These are phyloP conservation scores for Coleophoma eucalyptorum DNA, from an alignment of 2,329 filamentous ascomycete genomes.

Conservation along the genomic window DNA sequence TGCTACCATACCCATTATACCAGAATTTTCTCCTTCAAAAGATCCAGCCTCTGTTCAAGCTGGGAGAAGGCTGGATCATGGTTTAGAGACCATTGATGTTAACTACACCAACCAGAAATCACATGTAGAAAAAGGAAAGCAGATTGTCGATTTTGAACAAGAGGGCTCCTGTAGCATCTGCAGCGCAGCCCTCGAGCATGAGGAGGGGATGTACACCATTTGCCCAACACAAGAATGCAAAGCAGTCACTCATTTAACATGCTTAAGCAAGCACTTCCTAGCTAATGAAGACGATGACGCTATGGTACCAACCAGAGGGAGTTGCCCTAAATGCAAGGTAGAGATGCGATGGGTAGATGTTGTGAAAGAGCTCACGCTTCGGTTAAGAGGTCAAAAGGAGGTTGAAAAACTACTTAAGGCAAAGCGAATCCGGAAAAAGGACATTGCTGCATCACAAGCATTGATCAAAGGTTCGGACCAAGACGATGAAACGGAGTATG, in stretches of 20 bases:
- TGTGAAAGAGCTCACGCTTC: conserved; percentile 77
- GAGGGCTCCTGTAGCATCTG: conserved; percentile 55
- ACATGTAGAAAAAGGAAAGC: conserved; percentile 52
- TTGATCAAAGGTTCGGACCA: conserved; percentile 8
- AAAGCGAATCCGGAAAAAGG: conserved; percentile 12
- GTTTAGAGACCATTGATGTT: conserved; percentile 51
- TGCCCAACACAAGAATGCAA: conserved; percentile 52
- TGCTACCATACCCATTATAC: conserved; percentile 15
- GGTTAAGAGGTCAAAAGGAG: conserved; percentile 67
- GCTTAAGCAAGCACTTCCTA: conserved; percentile 53
- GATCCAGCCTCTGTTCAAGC: background rate
- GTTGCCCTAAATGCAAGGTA: conserved; percentile 66
- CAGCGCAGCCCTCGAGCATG: conserved; percentile 37
- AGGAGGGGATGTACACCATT: conserved; percentile 50
- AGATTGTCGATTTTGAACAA: conserved; percentile 50
- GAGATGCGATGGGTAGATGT: conserved; percentile 69
- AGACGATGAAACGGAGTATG: conserved; percentile 9
- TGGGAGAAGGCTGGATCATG: conserved; percentile 28
- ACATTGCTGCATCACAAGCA: conserved; percentile 11
- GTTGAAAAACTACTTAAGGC: conserved; percentile 63
- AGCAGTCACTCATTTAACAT: conserved; percentile 55
- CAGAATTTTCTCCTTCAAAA: conserved; percentile 15
- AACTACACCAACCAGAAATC: conserved; percentile 49
- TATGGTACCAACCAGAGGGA: conserved; percentile 64
- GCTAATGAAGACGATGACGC: conserved; percentile 24